Conservation (phyloP, 495 filamentous ascomycete genomes). For the Bombardia bombarda region DNA sequence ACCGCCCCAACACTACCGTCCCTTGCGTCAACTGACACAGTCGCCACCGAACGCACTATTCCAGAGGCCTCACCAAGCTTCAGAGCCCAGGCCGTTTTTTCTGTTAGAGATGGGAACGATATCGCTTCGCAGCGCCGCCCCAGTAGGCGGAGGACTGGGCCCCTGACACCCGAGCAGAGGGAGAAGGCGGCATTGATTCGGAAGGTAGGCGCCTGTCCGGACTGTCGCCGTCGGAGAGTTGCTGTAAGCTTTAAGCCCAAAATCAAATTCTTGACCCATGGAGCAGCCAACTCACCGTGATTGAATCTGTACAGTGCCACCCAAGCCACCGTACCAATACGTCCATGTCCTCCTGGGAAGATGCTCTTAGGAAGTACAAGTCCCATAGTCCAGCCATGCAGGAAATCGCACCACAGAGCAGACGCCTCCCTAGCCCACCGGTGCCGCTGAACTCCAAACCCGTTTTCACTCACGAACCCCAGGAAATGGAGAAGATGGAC, state of each 20-base stretch:
- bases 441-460: slow-evolving; percentile 22
- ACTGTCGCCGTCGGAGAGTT: slow-evolving; percentile 40
- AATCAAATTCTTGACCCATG: background rate
- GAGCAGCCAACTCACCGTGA: background rate
- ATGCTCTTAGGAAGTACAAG: slow-evolving; percentile 35
- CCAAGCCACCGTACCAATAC: slow-evolving; percentile 41
- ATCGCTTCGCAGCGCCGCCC: slow-evolving; percentile 35
- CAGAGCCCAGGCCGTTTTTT: slow-evolving; percentile 35
- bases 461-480: slow-evolving; percentile 31
- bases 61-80: slow-evolving; percentile 28
- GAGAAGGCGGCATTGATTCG: slow-evolving; percentile 41
- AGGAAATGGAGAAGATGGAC: slow-evolving; percentile 38
- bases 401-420: slow-evolving; percentile 27
- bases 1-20: slow-evolving; percentile 29
- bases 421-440: slow-evolving; percentile 35
- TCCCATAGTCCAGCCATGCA: slow-evolving; percentile 31
- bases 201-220: slow-evolving; percentile 40
- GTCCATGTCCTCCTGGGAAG: slow-evolving; percentile 46
- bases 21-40: slow-evolving; percentile 31
- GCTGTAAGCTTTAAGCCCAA: slow-evolving; percentile 28
- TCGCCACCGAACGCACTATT: slow-evolving; percentile 34
- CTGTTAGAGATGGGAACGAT: slow-evolving; percentile 39
- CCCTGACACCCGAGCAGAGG: slow-evolving; percentile 36
- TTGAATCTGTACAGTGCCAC: slow-evolving; percentile 32
- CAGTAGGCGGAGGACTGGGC: slow-evolving; percentile 39